Percentiles rank a stretch among this genome's conserved stretches.
These are phyloP conservation scores for Alternaria gansuensis DNA, from an alignment of 2,329 filamentous ascomycete species.

Conservation along the genomic window DNA sequence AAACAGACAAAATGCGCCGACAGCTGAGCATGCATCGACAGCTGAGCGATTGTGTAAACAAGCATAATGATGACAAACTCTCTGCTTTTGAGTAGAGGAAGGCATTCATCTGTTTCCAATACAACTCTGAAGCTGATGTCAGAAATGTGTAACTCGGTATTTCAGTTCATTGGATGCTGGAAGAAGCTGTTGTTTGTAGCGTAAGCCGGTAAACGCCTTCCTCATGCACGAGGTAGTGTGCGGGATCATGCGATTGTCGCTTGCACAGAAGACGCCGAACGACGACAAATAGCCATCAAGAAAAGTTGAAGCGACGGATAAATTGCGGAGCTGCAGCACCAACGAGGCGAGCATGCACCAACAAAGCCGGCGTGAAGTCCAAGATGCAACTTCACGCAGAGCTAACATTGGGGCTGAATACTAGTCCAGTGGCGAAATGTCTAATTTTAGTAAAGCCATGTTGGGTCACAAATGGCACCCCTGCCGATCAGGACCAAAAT, in stretches of 20 bases:
- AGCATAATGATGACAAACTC: neutral
- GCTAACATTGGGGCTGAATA: neutral
- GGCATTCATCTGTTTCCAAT: neutral
- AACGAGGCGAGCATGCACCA: neutral
- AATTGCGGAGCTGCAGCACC: neutral
- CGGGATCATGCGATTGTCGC: conserved; percentile 14
- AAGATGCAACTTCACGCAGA: neutral
- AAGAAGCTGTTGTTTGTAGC: neutral
- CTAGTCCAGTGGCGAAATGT: conserved; percentile 9
- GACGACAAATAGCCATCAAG: neutral
- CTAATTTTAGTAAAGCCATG: conserved; percentile 18
- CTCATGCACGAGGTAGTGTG: conserved; percentile 2
- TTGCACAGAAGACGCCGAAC: conserved; percentile 5
- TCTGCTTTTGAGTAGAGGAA: neutral
- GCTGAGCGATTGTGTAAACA: neutral
- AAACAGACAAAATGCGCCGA: neutral
- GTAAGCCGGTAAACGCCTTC: neutral
- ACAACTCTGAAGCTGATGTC: neutral
- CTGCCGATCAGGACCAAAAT: neutral
- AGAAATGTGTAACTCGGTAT: neutral
- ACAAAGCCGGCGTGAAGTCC: neutral
- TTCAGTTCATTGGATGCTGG: neutral
- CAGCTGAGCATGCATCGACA: neutral
- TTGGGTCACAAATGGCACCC: neutral
- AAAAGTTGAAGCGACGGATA: neutral